Evolutionary conservation across 192 early-diverging fungal genomes (phyloP).

Genomic region (Chytriomyces confervae): DNA sequence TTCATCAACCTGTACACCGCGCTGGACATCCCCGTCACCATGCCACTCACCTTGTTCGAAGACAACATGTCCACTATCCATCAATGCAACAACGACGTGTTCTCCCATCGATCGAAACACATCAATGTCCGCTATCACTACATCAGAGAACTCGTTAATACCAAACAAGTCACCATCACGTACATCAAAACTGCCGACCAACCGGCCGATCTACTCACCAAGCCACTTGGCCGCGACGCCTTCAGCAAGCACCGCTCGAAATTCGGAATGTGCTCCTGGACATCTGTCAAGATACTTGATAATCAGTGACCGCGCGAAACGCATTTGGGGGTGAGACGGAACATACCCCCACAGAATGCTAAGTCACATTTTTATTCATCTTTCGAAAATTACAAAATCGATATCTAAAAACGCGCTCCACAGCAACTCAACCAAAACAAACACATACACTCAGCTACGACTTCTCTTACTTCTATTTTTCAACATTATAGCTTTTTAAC

Average conservation of each 20-base stretch:
- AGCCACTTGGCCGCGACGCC: neutral
- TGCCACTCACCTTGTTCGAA: neutral
- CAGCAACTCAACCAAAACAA: too few species aligned
- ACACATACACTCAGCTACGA: too few species aligned
- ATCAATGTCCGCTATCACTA: conserved; percentile 21
- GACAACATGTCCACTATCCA: conserved; percentile 20
- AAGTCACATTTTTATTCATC: neutral
- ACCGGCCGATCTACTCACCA: conserved; percentile 12
- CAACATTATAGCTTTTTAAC: too few species aligned
- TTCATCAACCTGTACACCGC: neutral
- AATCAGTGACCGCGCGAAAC: neutral
- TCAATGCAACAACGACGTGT: conserved; percentile 27
- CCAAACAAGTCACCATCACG: neutral
- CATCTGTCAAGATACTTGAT: neutral
- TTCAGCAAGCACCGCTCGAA: neutral
- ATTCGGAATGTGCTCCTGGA: neutral
- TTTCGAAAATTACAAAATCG: too few species aligned
- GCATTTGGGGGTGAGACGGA: conserved; percentile 3
- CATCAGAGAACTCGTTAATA: conserved; percentile 13
- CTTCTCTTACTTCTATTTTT: too few species aligned
- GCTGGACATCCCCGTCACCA: neutral
- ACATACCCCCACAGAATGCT: neutral
- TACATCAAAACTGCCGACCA: neutral
- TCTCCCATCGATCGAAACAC: conserved; percentile 14
- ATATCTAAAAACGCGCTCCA: too few species aligned